A percentile compares a stretch with the other conserved stretches of the same genome.
Evolutionary conservation across 2,329 filamentous ascomycete genomes (phyloP).

Genomic region (Apiospora aurea): DNA sequence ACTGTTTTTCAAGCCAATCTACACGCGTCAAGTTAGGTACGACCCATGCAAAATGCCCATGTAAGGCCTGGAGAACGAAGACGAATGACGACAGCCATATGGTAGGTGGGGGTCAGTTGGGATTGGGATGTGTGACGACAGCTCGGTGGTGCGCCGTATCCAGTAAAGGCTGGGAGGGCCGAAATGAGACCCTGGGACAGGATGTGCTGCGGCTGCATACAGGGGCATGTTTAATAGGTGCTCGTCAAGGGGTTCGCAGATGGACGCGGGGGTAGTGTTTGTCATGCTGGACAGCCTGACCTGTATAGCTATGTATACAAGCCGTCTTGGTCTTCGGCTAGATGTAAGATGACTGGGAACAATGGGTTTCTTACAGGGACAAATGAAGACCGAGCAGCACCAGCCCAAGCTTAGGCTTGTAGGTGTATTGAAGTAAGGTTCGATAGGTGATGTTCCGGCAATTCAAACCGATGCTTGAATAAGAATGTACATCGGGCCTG

Average conservation of each 20-base stretch:
- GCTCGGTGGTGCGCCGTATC: slow-evolving; percentile 13
- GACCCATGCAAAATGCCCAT: not conserved
- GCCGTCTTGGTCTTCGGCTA: not conserved
- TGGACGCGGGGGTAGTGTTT: slow-evolving; percentile 6
- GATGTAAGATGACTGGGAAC: not conserved
- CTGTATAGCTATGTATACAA: not conserved
- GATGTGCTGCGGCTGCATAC: slow-evolving; percentile 17
- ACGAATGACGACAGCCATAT: slow-evolving; percentile 6
- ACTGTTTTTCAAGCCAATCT: not conserved
- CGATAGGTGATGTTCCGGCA: not conserved
- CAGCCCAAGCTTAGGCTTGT: not conserved
- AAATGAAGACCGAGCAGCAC: not conserved
- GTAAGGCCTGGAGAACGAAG: not conserved
- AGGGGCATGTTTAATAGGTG: slow-evolving; percentile 18
- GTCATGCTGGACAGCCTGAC: not conserved
- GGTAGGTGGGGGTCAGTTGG: slow-evolving; percentile 16
- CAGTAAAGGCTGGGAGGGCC: not conserved
- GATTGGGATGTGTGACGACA: slow-evolving; percentile 10
- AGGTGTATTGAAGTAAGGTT: not conserved
- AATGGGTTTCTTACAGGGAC: not conserved
- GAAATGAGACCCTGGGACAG: slow-evolving; percentile 13
- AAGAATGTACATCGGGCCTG: not conserved
- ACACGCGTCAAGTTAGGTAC: slow-evolving; percentile 5
- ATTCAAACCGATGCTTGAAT: not conserved
- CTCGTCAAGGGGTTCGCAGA: slow-evolving; percentile 11